Conservation (phyloP, 2,329 filamentous ascomycete genomes). For the Botrytis fabae region DNA sequence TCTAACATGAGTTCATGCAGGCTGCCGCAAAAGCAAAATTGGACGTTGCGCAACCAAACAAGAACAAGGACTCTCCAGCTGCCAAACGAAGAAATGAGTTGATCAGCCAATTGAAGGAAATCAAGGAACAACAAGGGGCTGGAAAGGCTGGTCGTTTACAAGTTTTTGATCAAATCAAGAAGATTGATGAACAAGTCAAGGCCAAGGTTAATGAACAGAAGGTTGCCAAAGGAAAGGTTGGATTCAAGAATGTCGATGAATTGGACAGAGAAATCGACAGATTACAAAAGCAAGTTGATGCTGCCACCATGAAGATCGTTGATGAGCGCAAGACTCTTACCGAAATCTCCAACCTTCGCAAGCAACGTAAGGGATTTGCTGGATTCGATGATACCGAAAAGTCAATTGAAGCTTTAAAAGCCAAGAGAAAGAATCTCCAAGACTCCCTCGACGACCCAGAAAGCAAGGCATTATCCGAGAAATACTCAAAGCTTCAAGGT, state of each 20-base stretch:
- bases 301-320: slow-evolving; percentile 89
- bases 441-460: slow-evolving; percentile 90
- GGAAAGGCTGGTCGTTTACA: slow-evolving; percentile 79
- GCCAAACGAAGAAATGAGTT: slow-evolving; percentile 86
- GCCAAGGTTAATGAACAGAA: slow-evolving; percentile 85
- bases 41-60: slow-evolving; percentile 72
- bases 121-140: slow-evolving; percentile 81
- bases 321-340: slow-evolving; percentile 93
- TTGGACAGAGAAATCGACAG: slow-evolving; percentile 78
- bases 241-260: slow-evolving; percentile 86
- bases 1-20: slow-evolving; percentile 50
- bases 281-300: slow-evolving; percentile 83
- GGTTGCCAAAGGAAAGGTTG: slow-evolving; percentile 73
- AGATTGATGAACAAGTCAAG: slow-evolving; percentile 85
- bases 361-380: slow-evolving; percentile 88
- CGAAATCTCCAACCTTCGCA: slow-evolving; percentile 80
- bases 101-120: slow-evolving; percentile 76
- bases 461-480: slow-evolving; percentile 81
- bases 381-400: slow-evolving; percentile 84
- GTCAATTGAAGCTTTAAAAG: slow-evolving; percentile 82
- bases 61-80: slow-evolving; percentile 77
- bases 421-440: slow-evolving; percentile 84
- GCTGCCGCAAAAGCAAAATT: slow-evolving; percentile 86
- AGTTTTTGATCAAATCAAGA: slow-evolving; percentile 88
- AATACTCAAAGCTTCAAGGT: slow-evolving; percentile 80